These are phyloP conservation scores for Lablab purpureus DNA, from an alignment of 306 rosid genomes.

Conservation along the genomic window DNA sequence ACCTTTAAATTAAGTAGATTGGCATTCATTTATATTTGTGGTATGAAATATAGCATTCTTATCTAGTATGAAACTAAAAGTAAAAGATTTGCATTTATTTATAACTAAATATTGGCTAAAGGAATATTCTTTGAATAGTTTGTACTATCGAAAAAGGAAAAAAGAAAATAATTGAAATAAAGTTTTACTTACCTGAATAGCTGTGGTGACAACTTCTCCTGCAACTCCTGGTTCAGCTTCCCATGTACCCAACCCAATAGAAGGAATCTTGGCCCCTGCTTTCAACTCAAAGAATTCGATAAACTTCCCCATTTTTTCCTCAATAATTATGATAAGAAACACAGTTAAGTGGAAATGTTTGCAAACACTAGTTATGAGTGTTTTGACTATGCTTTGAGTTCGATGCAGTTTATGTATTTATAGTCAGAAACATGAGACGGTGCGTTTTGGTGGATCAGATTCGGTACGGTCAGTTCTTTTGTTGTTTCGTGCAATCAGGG, in stretches of 20 bases:
- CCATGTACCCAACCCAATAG: slow-evolving; percentile 65
- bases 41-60: too few species aligned
- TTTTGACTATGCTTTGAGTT: not conserved
- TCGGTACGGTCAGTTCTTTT: not conserved
- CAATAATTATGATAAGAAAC: not conserved
- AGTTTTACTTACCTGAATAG: not conserved
- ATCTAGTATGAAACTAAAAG: too few species aligned
- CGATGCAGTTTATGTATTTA: not conserved
- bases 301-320: slow-evolving; percentile 40
- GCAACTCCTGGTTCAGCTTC: not conserved
- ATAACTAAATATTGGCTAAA: too few species aligned
- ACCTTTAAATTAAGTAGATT: too few species aligned
- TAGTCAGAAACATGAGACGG: not conserved
- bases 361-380: not conserved
- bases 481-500: not conserved
- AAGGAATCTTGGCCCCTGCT: slow-evolving; percentile 66
- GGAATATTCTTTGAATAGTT: too few species aligned
- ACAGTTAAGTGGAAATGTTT: not conserved
- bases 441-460: not conserved
- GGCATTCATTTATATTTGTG: too few species aligned
- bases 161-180: too few species aligned
- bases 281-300: slow-evolving; percentile 56
- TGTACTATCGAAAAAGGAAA: not conserved
- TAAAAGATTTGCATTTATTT: too few species aligned
- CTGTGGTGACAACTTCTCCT: not conserved